Percentiles rank a stretch among this genome's conserved stretches.
These are phyloP conservation scores for Panicum virgatum DNA, from an alignment of 202 grass and related monocot species.

Conservation along the genomic window DNA sequence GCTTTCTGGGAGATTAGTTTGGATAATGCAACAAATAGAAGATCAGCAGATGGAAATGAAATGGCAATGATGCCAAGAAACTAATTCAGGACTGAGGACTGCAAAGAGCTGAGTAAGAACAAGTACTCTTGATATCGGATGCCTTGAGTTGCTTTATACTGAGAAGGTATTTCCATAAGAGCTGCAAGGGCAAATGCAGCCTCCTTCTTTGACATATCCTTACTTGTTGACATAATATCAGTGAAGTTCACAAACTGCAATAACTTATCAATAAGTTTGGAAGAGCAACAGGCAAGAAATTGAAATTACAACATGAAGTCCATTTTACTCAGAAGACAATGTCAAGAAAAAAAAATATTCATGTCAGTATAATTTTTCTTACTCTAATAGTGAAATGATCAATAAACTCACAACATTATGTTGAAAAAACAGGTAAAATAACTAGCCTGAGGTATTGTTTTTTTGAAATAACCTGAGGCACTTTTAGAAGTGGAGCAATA, in stretches of 20 bases:
- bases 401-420: constrained; percentile 1
- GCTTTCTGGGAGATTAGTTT: constrained; percentile 36
- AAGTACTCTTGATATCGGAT: constrained; percentile 53
- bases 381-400: constrained; percentile 2
- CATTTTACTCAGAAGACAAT: constrained; percentile 37
- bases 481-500: neutral
- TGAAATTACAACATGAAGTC: constrained; percentile 6
- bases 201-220: constrained; percentile 80
- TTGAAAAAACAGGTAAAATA: neutral
- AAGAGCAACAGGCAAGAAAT: constrained; percentile 9
- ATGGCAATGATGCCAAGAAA: neutral
- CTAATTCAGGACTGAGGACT: constrained; percentile 7
- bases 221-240: constrained; percentile 78
- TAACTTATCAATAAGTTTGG: constrained; percentile 10
- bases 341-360: neutral
- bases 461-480: neutral
- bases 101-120: constrained; percentile 23
- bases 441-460: neutral
- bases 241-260: constrained; percentile 97
- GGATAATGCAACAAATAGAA: neutral
- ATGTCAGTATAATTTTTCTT: neutral
- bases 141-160: constrained; percentile 79
- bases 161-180: constrained; percentile 88
- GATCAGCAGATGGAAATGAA: constrained; percentile 12
- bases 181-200: constrained; percentile 87